Base-by-base conservation (phyloP, 2,329 filamentous ascomycete genomes). In the Monilinia fructicola region DNA sequence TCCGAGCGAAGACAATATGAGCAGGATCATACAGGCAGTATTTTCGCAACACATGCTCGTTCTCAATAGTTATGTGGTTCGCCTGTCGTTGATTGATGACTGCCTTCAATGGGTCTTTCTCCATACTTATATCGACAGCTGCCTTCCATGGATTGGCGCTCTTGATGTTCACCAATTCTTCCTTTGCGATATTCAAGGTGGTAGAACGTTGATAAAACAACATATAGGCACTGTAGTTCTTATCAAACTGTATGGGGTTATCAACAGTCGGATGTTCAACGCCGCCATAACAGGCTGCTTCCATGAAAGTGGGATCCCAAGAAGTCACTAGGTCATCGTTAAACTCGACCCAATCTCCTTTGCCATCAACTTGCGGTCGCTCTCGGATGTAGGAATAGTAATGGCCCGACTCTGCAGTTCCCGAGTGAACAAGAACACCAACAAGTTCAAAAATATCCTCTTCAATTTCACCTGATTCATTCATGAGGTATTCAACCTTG, bases 361-460 rank as follows among this genome's bases (percentile, higher is more conserved):
- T 14, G 80, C 79, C 5, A 44, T 79, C 76, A 18, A 77, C 77
- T 26, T 83, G 82, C 26, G 91, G 87, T 23, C 93, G 85, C 76
- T 97, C 90, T 64, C 92, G 90, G 70, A 96, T 92, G 76, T 93
- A 98, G 0, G 94, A 98, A 78, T 97, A 98, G 79, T 99, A 99
- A 77, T 99, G 95, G 0, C 95, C 95, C 38, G 92, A 94, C 75
- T 97, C 92, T 16, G 94, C 93, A 3, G 91, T 96, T 21, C 95
- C 95, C 18, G 91, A 90, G 76, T 99, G 95, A 1, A 99, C 92
- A 23, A 99, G 86, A 55, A 99, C 87, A 3, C 95, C 95, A n/a
- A 97, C 93, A 3, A 99, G 84, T 77, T 97, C 92, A 74, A 98
- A 99, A 0, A 91, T 77, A 77, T 99, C 95, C 50, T 89, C 84